A percentile compares a stretch with the other conserved stretches of the same genome.
phyloP scores from a whole-genome alignment of 495 filamentous ascomycete genomes.

The Penicillium alfredii region DNA sequence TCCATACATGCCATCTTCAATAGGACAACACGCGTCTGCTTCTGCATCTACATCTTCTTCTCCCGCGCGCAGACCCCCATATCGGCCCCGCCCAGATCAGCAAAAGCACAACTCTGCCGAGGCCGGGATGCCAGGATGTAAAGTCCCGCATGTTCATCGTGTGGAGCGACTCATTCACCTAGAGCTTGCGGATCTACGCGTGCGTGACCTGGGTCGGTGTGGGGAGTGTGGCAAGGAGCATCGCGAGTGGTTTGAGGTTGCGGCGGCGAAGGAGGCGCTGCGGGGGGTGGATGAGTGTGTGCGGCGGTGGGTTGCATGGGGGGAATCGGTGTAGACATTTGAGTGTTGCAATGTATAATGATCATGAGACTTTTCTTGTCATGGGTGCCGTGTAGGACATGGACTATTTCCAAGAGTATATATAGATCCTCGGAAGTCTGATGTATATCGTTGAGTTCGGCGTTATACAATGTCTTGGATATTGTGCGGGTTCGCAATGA shows the following conservation, averaged over 20 bases:
- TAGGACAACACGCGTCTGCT: slow-evolving; percentile 3
- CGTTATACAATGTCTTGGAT: no score
- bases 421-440: no score
- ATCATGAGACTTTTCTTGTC: no score
- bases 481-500: no score
- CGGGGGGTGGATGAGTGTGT: slow-evolving; percentile 77
- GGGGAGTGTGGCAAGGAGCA: slow-evolving; percentile 79
- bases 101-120: slow-evolving; percentile 1
- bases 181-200: slow-evolving; percentile 66
- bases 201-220: slow-evolving; percentile 66
- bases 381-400: no score
- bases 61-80: slow-evolving; percentile 8
- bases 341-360: background rate
- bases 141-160: slow-evolving; percentile 79
- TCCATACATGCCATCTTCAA: slow-evolving; percentile 64
- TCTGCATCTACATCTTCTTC: slow-evolving; percentile 20
- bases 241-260: slow-evolving; percentile 93
- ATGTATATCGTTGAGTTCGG: no score
- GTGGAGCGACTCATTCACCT: slow-evolving; percentile 89
- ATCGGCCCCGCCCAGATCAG: slow-evolving; percentile 6
- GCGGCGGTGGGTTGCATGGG: slow-evolving; percentile 82
- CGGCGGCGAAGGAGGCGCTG: slow-evolving; percentile 64
- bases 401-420: no score
- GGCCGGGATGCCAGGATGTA: slow-evolving; percentile 42
- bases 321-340: slow-evolving; percentile 31